Base-by-base conservation (phyloP, 1,139 yeast species). In the Hyphopichia khmerensis region DNA sequence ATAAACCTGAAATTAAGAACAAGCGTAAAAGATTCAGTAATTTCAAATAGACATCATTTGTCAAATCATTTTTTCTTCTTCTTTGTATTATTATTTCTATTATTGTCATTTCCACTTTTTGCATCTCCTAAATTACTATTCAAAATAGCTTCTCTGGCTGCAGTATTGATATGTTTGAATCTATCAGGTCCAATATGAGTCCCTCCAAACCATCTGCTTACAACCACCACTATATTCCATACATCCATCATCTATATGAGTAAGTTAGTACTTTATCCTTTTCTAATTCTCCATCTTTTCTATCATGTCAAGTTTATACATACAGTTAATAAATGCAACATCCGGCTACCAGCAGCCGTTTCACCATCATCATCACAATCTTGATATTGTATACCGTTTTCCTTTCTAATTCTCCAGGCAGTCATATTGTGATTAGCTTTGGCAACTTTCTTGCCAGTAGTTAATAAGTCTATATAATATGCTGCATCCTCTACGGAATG, bases 341-440 rank as follows among this genome's bases (percentile, higher is more conserved):
- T 68, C 46, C 97, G 69, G 5, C 95, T 82, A 4, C 99, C 99
- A 0, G 99, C 96, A 0, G 98, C 99, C 0, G 96, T 77, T 58
- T 93, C 99, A 3, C 99, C 99, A 59, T 93, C 99, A 59, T 95
- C 99, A 55, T 93, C 98, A 56, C 87, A 89, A 56, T 93, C 98
- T 53, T 87, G 93, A 44, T 72, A 77, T 37, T 76, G 72, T 0
- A 82, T 75, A 0, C 81, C 84, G 27, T 75, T 69, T 0, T 61
- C 64, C 21, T 76, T 68, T 47, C 72, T 72, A 2, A 91, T 85
- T 48, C 98, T 68, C 85, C 93, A 91, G 0, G 96, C 91, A 21
- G 83, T 79, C 79, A 93, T 91, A 49, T 86, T 84, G 62, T 93
- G 98, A 1, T 79, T 62, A 0, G 97, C 85, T 48, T 77, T 75